A percentile compares a stretch with the other conserved stretches of the same genome.
These are phyloP conservation scores for Massarina eburnea DNA, from an alignment of 2,329 filamentous ascomycete genomes.

Conservation along the genomic window DNA sequence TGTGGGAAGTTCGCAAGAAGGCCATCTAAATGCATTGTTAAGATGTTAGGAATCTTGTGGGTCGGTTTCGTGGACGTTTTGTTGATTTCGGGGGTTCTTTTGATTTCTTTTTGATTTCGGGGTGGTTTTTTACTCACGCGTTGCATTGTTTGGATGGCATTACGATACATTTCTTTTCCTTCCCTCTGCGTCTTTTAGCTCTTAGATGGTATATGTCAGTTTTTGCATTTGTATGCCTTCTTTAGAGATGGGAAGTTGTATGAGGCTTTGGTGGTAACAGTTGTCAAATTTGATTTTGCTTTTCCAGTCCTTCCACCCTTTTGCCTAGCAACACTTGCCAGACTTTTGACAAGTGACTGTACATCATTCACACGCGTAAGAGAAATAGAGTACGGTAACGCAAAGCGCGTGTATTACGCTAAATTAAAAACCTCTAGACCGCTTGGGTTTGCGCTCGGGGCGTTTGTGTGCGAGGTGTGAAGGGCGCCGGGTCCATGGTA, in stretches of 20 bases:
- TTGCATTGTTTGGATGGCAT: background rate
- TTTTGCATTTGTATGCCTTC: background rate
- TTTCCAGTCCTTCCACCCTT: background rate
- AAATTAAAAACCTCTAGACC: no score
- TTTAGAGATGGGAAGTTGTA: no score
- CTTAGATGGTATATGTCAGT: no score
- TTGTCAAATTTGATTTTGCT: background rate
- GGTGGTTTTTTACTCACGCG: background rate
- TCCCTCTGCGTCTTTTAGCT: background rate
- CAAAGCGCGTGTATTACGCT: no score
- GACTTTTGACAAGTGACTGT: no score
- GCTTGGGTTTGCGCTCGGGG: background rate
- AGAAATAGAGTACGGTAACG: no score
- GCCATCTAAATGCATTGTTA: background rate
- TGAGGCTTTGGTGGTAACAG: background rate
- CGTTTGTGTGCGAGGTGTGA: background rate
- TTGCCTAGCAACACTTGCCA: no score
- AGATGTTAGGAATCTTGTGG: background rate
- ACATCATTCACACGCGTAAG: no score
- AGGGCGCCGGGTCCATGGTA: background rate
- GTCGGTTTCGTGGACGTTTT: background rate
- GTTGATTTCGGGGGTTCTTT: background rate
- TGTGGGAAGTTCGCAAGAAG: conserved; percentile 5
- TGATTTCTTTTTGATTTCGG: background rate
- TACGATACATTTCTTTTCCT: background rate